phyloP scores from a whole-genome alignment of 768 basidiomycete genomes.

The Trametes gibbosa region DNA sequence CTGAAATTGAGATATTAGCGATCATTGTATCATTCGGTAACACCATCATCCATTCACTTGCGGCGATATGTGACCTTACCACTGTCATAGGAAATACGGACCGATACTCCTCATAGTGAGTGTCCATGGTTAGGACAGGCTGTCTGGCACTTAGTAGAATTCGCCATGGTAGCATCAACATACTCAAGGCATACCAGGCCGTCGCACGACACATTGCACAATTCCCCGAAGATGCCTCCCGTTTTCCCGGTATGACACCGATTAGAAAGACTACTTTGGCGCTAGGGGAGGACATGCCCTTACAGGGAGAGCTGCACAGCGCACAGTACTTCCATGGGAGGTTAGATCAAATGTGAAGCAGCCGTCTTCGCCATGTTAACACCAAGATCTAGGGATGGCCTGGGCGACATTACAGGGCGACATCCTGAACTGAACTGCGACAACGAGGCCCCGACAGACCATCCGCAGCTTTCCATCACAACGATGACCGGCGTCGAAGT shows the following conservation, averaged over 20 bases:
- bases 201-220: conserved; percentile 56
- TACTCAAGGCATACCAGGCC: conserved; percentile 72
- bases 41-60: neutral
- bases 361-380: neutral
- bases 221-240: conserved; percentile 48
- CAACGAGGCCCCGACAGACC: conserved; percentile 23
- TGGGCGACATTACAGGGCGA: conserved; percentile 55
- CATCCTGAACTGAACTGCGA: conserved; percentile 61
- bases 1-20: conserved; percentile 78
- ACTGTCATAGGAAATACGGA: conserved; percentile 65
- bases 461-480: conserved; percentile 48
- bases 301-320: conserved; percentile 67
- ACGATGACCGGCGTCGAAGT: conserved; percentile 51
- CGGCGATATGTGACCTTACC: neutral
- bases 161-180: conserved; percentile 50
- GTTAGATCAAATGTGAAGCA: conserved; percentile 30
- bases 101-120: conserved; percentile 57
- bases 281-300: conserved; percentile 60
- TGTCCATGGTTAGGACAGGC: conserved; percentile 19
- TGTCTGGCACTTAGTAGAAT: neutral
- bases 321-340: conserved; percentile 87
- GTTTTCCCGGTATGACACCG: conserved; percentile 63
- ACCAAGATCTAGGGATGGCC: conserved; percentile 55
- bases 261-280: conserved; percentile 58
- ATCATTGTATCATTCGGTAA: conserved; percentile 75